A percentile compares a stretch with the other conserved stretches of the same genome.
Conservation (phyloP, 2,329 filamentous ascomycete genomes). For the Coniochaeta prunicola region DNA sequence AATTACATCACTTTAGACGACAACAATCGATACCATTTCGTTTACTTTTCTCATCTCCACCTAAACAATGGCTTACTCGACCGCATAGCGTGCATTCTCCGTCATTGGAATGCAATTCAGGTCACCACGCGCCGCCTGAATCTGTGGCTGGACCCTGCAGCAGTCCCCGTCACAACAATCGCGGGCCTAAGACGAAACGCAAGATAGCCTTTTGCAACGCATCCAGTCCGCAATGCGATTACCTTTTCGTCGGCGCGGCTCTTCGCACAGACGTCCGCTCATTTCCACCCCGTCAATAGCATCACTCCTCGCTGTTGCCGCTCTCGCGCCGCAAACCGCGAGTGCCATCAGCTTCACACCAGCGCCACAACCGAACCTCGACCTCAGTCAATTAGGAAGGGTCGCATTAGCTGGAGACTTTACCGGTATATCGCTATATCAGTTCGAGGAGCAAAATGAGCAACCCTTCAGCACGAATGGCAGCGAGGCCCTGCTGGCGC, state of each 20-base stretch:
- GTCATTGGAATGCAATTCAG: constrained; percentile 1
- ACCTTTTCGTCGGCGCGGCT: constrained; percentile 33
- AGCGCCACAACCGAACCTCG: constrained; percentile 64
- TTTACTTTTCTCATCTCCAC: constrained; percentile 1
- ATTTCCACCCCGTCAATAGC: constrained; percentile 20
- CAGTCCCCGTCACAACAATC: background rate
- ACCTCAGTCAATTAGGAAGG: constrained; percentile 70
- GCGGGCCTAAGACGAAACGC: background rate
- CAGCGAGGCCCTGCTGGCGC: constrained; percentile 71
- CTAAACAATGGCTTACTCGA: background rate
- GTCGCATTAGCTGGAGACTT: constrained; percentile 87
- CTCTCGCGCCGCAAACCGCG: constrained; percentile 28
- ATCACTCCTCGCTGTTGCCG: constrained; percentile 26
- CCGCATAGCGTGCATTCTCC: background rate
- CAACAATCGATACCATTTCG: background rate
- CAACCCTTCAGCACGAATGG: constrained; percentile 62
- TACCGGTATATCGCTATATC: constrained; percentile 81
- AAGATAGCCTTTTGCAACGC: constrained; percentile 2
- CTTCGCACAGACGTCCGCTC: constrained; percentile 26
- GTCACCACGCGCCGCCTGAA: background rate
- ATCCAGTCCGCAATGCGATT: constrained; percentile 36
- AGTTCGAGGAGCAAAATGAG: constrained; percentile 75
- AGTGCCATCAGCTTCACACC: constrained; percentile 51
- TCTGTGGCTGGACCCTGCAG: constrained; percentile 2
- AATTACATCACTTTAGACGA: background rate